Evolutionary conservation across 2,329 filamentous ascomycete genomes (phyloP).

Genomic region (Lasiodiplodia sp.): DNA sequence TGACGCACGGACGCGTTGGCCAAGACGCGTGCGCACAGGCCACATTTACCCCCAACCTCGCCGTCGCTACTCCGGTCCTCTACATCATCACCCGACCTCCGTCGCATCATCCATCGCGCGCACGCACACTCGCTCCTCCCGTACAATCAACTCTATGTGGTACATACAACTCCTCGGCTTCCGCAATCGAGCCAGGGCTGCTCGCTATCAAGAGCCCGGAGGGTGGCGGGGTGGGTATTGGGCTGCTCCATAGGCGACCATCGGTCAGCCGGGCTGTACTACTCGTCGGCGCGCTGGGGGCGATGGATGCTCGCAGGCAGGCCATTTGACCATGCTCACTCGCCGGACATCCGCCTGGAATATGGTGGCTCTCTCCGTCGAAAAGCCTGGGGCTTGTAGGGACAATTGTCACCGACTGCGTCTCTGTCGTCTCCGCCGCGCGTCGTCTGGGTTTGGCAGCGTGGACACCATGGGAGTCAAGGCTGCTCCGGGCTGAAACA

Average conservation of each 20-base stretch:
- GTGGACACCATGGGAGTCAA: slow-evolving; percentile 6
- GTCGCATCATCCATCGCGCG: neutral
- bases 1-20: neutral
- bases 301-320: slow-evolving; percentile 18
- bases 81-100: neutral
- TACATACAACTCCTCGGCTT: slow-evolving; percentile 18
- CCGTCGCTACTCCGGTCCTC: neutral
- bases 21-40: neutral
- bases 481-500: slow-evolving; percentile 20
- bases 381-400: slow-evolving; percentile 27
- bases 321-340: slow-evolving; percentile 20
- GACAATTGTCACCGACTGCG: slow-evolving; percentile 12
- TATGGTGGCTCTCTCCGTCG: slow-evolving; percentile 8
- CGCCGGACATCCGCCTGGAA: neutral
- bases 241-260: slow-evolving; percentile 18
- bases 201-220: slow-evolving; percentile 18
- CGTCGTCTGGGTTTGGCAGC: slow-evolving; percentile 10
- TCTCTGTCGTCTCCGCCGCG: neutral
- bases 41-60: neutral
- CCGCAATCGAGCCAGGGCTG: slow-evolving; percentile 17
- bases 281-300: slow-evolving; percentile 4
- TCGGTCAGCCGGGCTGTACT: neutral
- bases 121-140: neutral
- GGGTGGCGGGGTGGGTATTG: slow-evolving; percentile 22
- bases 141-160: slow-evolving; percentile 3